Percentiles rank a stretch among this genome's conserved stretches.
phyloP scores from a whole-genome alignment of 2,329 filamentous ascomycete genomes.

The Raffaelea albimanens region DNA sequence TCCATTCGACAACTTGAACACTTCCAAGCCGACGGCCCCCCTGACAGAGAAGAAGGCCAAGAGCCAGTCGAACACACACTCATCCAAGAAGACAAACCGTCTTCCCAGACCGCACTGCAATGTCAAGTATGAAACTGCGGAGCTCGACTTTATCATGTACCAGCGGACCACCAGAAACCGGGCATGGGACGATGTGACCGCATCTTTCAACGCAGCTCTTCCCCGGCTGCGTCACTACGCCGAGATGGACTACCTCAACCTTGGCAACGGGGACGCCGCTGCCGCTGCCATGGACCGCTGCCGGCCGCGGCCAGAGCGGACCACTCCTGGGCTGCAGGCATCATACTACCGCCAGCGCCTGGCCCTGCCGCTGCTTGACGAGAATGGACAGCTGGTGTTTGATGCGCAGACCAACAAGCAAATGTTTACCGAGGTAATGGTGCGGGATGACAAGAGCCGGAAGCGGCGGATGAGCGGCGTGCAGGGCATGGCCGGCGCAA shows the following conservation, averaged over 20 bases:
- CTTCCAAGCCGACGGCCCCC: neutral
- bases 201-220: constrained; percentile 13
- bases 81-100: neutral
- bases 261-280: neutral
- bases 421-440: constrained; percentile 15
- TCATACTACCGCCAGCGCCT: constrained; percentile 16
- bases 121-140: constrained; percentile 16
- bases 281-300: constrained; percentile 8
- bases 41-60: neutral
- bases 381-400: constrained; percentile 13
- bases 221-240: constrained; percentile 14
- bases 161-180: constrained; percentile 15
- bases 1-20: constrained; percentile 1
- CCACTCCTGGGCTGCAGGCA: constrained; percentile 14
- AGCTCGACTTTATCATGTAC: constrained; percentile 17
- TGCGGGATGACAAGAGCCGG: constrained; percentile 16
- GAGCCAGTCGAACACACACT: neutral
- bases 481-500: neutral
- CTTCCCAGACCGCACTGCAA: constrained; percentile 14
- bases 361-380: constrained; percentile 14
- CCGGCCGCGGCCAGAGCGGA: constrained; percentile 14
- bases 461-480: constrained; percentile 3
- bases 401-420: constrained; percentile 13
- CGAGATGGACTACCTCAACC: constrained; percentile 9
- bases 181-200: constrained; percentile 14